A percentile compares a stretch with the other conserved stretches of the same genome.
Evolutionary conservation across 306 rosid species (phyloP).

Genomic region (Inga laurina): DNA sequence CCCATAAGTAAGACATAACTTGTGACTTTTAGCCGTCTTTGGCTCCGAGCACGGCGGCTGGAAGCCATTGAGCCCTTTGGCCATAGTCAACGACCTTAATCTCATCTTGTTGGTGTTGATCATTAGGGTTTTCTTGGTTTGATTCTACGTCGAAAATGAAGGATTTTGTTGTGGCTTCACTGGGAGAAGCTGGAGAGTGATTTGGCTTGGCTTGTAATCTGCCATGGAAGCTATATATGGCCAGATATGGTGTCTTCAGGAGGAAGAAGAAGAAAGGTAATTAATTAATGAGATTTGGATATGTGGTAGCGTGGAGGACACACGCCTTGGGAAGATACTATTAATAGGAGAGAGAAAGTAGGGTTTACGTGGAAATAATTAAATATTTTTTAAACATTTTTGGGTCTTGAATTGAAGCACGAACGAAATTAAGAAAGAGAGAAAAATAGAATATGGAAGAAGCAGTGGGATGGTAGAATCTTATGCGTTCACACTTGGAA

Average conservation of each 20-base stretch:
- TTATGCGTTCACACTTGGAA: constrained; percentile 31
- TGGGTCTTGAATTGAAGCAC: not conserved
- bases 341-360: not conserved
- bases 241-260: not conserved
- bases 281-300: not conserved
- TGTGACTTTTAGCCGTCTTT: constrained; percentile 33
- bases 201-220: not conserved
- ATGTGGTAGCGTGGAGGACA: constrained; percentile 8
- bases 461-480: constrained; percentile 24
- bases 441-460: not conserved
- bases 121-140: not conserved
- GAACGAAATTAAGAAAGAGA: not conserved
- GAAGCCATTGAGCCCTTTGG: constrained; percentile 46
- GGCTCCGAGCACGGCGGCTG: constrained; percentile 46
- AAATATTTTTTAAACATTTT: too few species aligned
- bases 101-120: not conserved
- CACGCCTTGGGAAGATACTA: constrained; percentile 1
- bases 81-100: constrained; percentile 30
- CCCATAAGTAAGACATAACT: too few species aligned
- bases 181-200: not conserved
- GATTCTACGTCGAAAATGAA: not conserved
- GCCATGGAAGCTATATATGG: constrained; percentile 23
- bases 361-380: not conserved
- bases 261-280: not conserved
- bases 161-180: not conserved